Conservation (phyloP, 2,329 filamentous ascomycete species). For the Colletotrichum kahawae region DNA sequence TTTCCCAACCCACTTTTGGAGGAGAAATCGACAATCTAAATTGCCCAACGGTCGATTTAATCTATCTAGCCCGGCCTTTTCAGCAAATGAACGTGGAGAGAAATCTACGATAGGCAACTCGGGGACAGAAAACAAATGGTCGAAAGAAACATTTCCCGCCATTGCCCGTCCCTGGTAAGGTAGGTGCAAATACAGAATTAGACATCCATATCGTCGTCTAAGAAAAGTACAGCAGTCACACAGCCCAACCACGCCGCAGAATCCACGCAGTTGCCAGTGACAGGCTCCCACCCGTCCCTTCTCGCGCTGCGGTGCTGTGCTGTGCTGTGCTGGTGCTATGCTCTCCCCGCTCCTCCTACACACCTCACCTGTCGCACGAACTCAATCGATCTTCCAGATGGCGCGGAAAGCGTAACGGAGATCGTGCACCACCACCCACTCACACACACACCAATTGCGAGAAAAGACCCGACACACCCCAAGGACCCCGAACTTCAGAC, state of each 20-base stretch:
- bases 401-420: conserved; percentile 9
- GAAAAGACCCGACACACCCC: not conserved
- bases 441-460: not conserved
- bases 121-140: not conserved
- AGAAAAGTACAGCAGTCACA: not conserved
- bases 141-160: conserved; percentile 4
- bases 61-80: not conserved
- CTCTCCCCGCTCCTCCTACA: not conserved
- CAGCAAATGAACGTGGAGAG: not conserved
- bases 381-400: conserved; percentile 19
- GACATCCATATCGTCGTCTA: not conserved
- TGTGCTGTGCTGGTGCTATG: not conserved
- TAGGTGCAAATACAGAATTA: not conserved
- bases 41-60: conserved; percentile 1
- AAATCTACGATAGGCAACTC: conserved; percentile 10
- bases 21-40: conserved; percentile 2
- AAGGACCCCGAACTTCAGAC: conserved; percentile 3
- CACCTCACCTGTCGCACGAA: conserved; percentile 7
- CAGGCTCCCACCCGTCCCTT: not conserved
- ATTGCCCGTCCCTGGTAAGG: not conserved
- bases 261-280: not conserved
- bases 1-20: conserved; percentile 8
- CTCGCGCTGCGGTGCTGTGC: not conserved
- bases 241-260: not conserved
- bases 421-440: not conserved